Evolutionary conservation across 352 stramenopile genomes (phyloP), one percentile per base, ranked within the genome.

Genomic region (Phytophthora fragariae): DNA sequence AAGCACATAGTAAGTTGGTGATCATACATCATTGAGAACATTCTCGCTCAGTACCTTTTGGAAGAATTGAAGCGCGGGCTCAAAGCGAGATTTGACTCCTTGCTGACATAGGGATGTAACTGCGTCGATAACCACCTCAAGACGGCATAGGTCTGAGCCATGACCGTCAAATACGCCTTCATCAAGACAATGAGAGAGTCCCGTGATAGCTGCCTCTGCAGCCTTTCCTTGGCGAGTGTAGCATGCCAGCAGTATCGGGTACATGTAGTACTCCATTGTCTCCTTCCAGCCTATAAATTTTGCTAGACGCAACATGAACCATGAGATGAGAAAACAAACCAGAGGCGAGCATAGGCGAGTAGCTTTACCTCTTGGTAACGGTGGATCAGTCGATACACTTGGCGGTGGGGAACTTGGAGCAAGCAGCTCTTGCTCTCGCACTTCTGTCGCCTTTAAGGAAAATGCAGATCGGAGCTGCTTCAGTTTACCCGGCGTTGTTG

Each of bases 31-130:
- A 7, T 52, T 52, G 5, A 6, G 4, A 10, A n/a, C 17, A 27
- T n/a, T 24, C n/a, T 15, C 6, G 46, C 29, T 27, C 46, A 50
- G 31, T 65, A 90, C 82, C 76, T 94, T 96, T 49, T 86, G 78
- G 46, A 92, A 92, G 50, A 94, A 88, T 24, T 82, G 76, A 21
- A 95, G 72, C 0, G 86, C 77, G 15, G 79, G 57, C 1, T 84
- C 68, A 47, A 95, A 94, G 6, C 89, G 81, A 35, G 84, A 83
- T 62, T 91, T 91, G 9, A 97, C 62, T 0, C 78, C 89, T 81
- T 97, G 89, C n/a, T 95, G 83, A 39, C 88, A 95, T n/a, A 85
- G 58, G 14, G 88, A 92, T 15, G 81, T 81, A 37, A 95, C 75
- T 1, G 86, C 85, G 27, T 94, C 80, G 15, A 92, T 78, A 1